Evolutionary conservation across 1,139 yeast species (phyloP).

Genomic region (Pichia sp.): DNA sequence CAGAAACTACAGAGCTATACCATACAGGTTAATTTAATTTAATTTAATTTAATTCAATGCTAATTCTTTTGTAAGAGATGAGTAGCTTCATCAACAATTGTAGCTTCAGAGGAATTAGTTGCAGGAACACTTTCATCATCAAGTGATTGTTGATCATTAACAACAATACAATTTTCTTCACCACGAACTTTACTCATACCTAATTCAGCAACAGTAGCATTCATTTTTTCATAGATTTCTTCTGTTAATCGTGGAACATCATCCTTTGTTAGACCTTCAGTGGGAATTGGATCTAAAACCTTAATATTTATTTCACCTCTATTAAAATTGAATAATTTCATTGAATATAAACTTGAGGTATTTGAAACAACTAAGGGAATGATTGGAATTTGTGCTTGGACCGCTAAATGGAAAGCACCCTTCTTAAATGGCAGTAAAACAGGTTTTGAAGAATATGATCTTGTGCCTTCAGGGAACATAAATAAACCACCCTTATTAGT

Average conservation of each 20-base stretch:
- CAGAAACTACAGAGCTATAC: background rate
- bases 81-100: constrained; percentile 15
- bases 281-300: constrained; percentile 62
- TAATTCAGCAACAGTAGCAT: constrained; percentile 30
- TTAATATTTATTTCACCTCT: constrained; percentile 57
- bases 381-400: constrained; percentile 83
- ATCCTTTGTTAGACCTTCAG: constrained; percentile 51
- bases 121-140: constrained; percentile 1
- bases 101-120: background rate
- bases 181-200: constrained; percentile 37
- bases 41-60: background rate
- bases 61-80: constrained; percentile 11
- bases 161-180: background rate
- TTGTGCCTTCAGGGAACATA: constrained; percentile 93
- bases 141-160: constrained; percentile 1
- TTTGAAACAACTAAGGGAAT: constrained; percentile 85
- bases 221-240: constrained; percentile 34
- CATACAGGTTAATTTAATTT: too few relatives aligned
- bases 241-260: constrained; percentile 49
- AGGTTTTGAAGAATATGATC: constrained; percentile 67
- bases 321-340: constrained; percentile 50
- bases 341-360: constrained; percentile 66
- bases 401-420: constrained; percentile 97
- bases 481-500: constrained; percentile 61
- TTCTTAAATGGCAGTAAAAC: constrained; percentile 83